Conservation (phyloP, 1,284 basidiomycete genomes). For the Clitocybe nebularis region DNA sequence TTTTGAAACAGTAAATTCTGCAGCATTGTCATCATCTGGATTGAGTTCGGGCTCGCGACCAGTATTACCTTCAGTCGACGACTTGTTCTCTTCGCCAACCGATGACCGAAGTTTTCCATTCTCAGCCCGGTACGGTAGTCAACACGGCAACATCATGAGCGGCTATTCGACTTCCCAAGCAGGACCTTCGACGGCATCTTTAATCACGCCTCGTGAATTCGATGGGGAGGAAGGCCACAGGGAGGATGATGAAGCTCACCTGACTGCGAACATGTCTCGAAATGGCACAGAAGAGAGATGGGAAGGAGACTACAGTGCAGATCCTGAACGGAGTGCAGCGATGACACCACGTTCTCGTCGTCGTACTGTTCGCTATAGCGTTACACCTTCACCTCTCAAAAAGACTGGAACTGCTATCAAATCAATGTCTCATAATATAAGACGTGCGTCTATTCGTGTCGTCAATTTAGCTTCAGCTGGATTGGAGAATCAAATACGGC, state of each 20-base stretch:
- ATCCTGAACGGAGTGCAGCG: slow-evolving; percentile 38
- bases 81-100: slow-evolving; percentile 41
- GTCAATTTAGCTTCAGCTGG: slow-evolving; percentile 75
- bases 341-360: slow-evolving; percentile 37
- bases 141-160: slow-evolving; percentile 22
- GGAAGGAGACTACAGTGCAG: slow-evolving; percentile 25
- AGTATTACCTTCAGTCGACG: slow-evolving; percentile 31
- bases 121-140: slow-evolving; percentile 23
- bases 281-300: slow-evolving; percentile 28
- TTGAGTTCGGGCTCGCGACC: slow-evolving; percentile 14
- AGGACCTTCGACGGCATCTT: slow-evolving; percentile 47
- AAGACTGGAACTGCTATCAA: slow-evolving; percentile 56
- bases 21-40: slow-evolving; percentile 16
- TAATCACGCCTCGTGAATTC: slow-evolving; percentile 40
- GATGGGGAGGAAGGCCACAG: slow-evolving; percentile 37
- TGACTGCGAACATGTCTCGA: slow-evolving; percentile 49
- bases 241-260: slow-evolving; percentile 53
- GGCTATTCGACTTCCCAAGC: slow-evolving; percentile 37
- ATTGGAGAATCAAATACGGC: slow-evolving; percentile 52
- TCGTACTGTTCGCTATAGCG: slow-evolving; percentile 46
- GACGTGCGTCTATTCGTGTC: slow-evolving; percentile 77
- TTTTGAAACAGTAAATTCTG: slow-evolving; percentile 17
- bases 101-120: slow-evolving; percentile 26
- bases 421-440: slow-evolving; percentile 54
- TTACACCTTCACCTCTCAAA: slow-evolving; percentile 51